Percentiles rank a stretch among this genome's conserved stretches.
phyloP scores from a whole-genome alignment of 2,329 filamentous ascomycete species.

The Colletotrichum sp. region DNA sequence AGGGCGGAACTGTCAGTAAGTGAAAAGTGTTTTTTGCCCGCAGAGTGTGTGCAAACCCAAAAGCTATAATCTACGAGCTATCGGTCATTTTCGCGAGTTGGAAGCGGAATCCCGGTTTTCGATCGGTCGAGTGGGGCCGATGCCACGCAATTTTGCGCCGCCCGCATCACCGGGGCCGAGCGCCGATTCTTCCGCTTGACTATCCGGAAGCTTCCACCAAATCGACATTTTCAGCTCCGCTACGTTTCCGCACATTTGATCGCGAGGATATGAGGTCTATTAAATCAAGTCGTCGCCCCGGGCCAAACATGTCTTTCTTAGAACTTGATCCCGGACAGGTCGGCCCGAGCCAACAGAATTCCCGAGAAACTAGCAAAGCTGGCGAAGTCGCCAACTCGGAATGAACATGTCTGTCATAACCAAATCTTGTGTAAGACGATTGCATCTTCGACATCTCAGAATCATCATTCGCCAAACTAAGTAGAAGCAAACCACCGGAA shows the following conservation, averaged over 20 bases:
- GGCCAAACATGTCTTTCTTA: too few species aligned
- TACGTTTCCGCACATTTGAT: neutral
- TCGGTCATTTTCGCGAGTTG: neutral
- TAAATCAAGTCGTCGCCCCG: too few species aligned
- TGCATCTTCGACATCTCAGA: too few species aligned
- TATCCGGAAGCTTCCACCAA: neutral
- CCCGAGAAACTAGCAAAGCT: too few species aligned
- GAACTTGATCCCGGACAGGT: too few species aligned
- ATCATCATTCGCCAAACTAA: neutral
- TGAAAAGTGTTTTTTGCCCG: rapidly evolving
- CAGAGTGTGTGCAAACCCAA: neutral
- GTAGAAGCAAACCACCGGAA: neutral
- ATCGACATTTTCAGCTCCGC: rapidly evolving
- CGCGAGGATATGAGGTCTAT: too few species aligned
- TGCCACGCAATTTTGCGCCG: neutral
- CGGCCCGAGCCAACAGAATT: too few species aligned
- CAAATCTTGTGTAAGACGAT: too few species aligned
- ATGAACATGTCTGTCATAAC: too few species aligned
- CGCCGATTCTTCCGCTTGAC: neutral
- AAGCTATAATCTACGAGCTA: neutral
- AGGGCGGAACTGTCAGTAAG: neutral
- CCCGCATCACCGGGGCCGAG: neutral
- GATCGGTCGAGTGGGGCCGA: neutral
- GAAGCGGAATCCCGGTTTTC: neutral
- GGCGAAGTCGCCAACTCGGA: too few species aligned